phyloP scores from a whole-genome alignment of 225 moss, liverwort and hornwort species.

The Pseudoscleropodium purum region DNA sequence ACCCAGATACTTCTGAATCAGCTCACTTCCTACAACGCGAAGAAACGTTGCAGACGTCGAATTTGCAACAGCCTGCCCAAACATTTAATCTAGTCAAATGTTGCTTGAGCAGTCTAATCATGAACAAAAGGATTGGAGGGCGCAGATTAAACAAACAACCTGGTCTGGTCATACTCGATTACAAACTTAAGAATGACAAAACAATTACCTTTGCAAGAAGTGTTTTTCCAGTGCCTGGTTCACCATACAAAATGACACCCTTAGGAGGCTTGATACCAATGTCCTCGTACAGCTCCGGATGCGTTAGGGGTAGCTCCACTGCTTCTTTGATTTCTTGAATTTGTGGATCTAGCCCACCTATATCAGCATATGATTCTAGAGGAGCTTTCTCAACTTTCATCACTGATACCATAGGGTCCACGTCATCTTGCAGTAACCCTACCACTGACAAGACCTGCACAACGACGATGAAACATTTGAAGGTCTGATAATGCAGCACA shows the following conservation, averaged over 20 bases:
- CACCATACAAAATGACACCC: slow-evolving; percentile 93
- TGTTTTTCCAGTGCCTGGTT: slow-evolving; percentile 98
- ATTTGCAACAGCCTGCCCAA: slow-evolving; percentile 77
- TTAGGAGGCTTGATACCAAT: slow-evolving; percentile 98
- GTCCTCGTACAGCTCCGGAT: slow-evolving; percentile 97
- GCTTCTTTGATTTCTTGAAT: slow-evolving; percentile 99
- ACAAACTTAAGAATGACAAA: background rate
- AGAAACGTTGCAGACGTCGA: slow-evolving; percentile 96
- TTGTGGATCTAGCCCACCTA: slow-evolving; percentile 94
- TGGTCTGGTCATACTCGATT: background rate
- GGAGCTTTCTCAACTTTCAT: slow-evolving; percentile 99
- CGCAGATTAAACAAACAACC: background rate
- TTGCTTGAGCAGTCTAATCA: background rate
- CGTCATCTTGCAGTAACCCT: slow-evolving; percentile 90
- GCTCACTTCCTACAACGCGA: slow-evolving; percentile 99
- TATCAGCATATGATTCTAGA: slow-evolving; percentile 93
- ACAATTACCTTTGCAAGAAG: slow-evolving; percentile 77
- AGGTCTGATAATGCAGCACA: background rate
- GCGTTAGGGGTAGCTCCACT: slow-evolving; percentile 92
- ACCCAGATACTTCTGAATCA: slow-evolving; percentile 97
- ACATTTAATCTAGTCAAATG: background rate
- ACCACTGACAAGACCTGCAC: slow-evolving; percentile 92
- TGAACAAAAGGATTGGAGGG: background rate
- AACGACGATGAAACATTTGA: background rate
- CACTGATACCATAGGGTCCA: slow-evolving; percentile 99